Conservation (phyloP, 768 basidiomycete species). For the Rhizopogon roseolus region DNA sequence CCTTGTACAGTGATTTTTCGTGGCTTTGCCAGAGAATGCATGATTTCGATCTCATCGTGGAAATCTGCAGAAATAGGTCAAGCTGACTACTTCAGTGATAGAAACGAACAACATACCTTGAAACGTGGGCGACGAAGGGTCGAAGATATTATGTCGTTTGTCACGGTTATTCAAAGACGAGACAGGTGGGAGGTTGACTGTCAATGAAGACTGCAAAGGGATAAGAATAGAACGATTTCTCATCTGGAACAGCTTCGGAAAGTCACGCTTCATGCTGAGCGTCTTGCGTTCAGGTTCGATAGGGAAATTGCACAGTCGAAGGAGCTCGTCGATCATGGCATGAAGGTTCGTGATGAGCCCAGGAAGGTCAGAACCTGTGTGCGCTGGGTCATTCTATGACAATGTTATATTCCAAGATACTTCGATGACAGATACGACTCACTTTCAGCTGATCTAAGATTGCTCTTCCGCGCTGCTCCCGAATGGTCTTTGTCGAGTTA, state of each 20-base stretch:
- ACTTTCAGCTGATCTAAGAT: constrained; percentile 62
- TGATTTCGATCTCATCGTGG: constrained; percentile 79
- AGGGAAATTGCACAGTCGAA: constrained; percentile 57
- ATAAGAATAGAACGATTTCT: constrained; percentile 73
- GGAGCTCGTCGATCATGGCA: constrained; percentile 64
- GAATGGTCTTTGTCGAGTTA: constrained; percentile 68
- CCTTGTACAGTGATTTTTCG: constrained; percentile 85
- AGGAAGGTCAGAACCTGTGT: constrained; percentile 37
- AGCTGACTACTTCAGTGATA: neutral
- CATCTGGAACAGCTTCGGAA: constrained; percentile 46
- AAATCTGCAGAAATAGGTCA: constrained; percentile 46
- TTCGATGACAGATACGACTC: constrained; percentile 7
- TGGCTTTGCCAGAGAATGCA: constrained; percentile 88
- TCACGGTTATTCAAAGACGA: constrained; percentile 38
- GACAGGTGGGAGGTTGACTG: constrained; percentile 78
- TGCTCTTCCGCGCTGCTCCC: constrained; percentile 53
- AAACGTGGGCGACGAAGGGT: constrained; percentile 70
- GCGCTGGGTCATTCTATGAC: constrained; percentile 41
- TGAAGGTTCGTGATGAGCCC: constrained; percentile 49
- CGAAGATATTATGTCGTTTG: constrained; percentile 70
- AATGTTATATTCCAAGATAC: neutral
- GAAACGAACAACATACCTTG: constrained; percentile 43
- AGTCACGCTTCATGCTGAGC: constrained; percentile 46
- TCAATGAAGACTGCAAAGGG: constrained; percentile 90
- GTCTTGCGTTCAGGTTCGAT: constrained; percentile 35